A percentile compares a stretch with the other conserved stretches of the same genome.
Evolutionary conservation across 108 stramenopile species (phyloP).

Genomic region (Discostella stelligeroides): DNA sequence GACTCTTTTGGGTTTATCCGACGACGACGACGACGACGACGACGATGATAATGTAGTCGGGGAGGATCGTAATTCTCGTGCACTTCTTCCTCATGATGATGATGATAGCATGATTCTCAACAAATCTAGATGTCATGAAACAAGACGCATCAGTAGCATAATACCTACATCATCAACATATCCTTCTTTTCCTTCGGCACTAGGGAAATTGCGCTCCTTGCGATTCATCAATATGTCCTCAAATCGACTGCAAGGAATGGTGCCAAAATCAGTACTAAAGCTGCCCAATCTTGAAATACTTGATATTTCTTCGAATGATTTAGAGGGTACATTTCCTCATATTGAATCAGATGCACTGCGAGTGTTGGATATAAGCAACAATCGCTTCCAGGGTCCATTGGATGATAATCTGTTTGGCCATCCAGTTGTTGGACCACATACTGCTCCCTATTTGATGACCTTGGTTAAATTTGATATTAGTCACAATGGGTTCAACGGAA

Average conservation of each 20-base stretch:
- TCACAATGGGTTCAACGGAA: slow-evolving; percentile 53
- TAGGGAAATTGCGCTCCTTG: slow-evolving; percentile 37
- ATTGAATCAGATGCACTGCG: slow-evolving; percentile 29
- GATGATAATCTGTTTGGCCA: slow-evolving; percentile 39
- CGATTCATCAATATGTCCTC: slow-evolving; percentile 40
- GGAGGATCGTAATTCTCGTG: not conserved
- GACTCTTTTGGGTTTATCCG: slow-evolving; percentile 17
- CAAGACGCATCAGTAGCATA: not conserved
- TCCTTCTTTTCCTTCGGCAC: slow-evolving; percentile 26
- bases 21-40: too few species aligned
- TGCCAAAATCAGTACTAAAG: slow-evolving; percentile 40
- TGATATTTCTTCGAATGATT: slow-evolving; percentile 42
- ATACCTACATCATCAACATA: not conserved
- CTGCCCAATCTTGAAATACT: slow-evolving; percentile 51
- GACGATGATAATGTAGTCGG: too few species aligned
- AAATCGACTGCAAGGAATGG: slow-evolving; percentile 43
- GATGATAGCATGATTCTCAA: slow-evolving; percentile 1
- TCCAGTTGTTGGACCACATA: slow-evolving; percentile 22
- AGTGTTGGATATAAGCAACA: slow-evolving; percentile 42
- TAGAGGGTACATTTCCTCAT: slow-evolving; percentile 44
- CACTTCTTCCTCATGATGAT: not conserved
- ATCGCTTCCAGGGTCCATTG: slow-evolving; percentile 40
- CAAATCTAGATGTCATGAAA: slow-evolving; percentile 3
- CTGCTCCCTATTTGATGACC: slow-evolving; percentile 31
- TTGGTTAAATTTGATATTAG: slow-evolving; percentile 49